These are phyloP conservation scores for Geotrichum bryndzae DNA, from an alignment of 1,139 yeast genomes.

Conservation along the genomic window DNA sequence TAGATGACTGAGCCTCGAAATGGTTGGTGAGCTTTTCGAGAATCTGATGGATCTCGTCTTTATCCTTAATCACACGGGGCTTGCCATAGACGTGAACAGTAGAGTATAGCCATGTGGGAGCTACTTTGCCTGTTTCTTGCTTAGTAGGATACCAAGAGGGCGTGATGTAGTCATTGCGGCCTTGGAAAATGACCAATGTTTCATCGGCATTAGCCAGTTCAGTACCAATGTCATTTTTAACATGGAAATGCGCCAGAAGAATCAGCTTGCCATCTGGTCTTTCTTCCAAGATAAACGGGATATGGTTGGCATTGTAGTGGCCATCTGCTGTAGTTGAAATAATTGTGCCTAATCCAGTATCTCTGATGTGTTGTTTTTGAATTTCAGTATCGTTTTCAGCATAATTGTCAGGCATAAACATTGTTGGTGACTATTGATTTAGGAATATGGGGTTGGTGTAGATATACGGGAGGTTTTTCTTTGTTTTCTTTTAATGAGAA, in stretches of 20 bases:
- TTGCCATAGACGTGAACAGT: slow-evolving; percentile 55
- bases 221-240: slow-evolving; percentile 48
- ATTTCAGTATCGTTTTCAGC: slow-evolving; percentile 36
- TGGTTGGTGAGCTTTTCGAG: slow-evolving; percentile 44
- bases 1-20: slow-evolving; percentile 41
- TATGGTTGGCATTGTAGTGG: slow-evolving; percentile 47
- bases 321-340: slow-evolving; percentile 39
- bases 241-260: slow-evolving; percentile 55
- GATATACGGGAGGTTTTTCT: background rate
- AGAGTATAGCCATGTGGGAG: slow-evolving; percentile 71
- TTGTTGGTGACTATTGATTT: slow-evolving; percentile 2
- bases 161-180: slow-evolving; percentile 50
- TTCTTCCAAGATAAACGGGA: slow-evolving; percentile 49
- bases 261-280: slow-evolving; percentile 38
- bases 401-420: slow-evolving; percentile 31
- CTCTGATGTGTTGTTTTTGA: slow-evolving; percentile 41
- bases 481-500: no score
- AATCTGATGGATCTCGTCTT: slow-evolving; percentile 42
- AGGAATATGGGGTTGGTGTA: no score
- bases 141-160: slow-evolving; percentile 58
- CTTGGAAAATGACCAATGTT: slow-evolving; percentile 50
- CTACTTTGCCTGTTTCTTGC: slow-evolving; percentile 51
- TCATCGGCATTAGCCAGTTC: slow-evolving; percentile 36
- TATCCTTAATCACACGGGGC: slow-evolving; percentile 39
- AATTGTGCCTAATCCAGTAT: slow-evolving; percentile 51